A percentile compares a stretch with the other conserved stretches of the same genome.
These are phyloP conservation scores for Penicillium verrucosum DNA, from an alignment of 2,329 filamentous ascomycete genomes.

Conservation along the genomic window DNA sequence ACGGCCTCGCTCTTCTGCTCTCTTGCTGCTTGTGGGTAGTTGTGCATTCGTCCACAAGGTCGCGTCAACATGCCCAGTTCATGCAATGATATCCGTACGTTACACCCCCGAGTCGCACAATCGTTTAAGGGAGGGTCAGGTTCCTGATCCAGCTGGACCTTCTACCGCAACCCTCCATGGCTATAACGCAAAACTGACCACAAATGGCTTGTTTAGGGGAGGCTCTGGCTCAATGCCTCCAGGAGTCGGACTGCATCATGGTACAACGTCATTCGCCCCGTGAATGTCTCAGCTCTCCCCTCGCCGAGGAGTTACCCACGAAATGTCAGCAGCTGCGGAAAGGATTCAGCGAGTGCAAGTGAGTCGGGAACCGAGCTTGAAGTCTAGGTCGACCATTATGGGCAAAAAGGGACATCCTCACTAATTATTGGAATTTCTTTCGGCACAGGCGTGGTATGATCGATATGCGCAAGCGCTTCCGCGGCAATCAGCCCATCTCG, in stretches of 20 bases:
- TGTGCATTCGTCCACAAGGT: slow-evolving; percentile 7
- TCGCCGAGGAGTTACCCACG: slow-evolving; percentile 75
- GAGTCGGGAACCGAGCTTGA: slow-evolving; percentile 19
- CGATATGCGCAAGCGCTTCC: slow-evolving; percentile 98
- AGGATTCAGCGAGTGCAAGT: slow-evolving; percentile 89
- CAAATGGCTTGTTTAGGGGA: slow-evolving; percentile 58
- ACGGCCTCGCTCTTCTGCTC: not conserved
- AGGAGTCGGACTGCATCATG: slow-evolving; percentile 95
- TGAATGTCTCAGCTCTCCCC: slow-evolving; percentile 82
- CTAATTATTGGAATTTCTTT: slow-evolving; percentile 3
- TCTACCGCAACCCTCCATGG: not conserved
- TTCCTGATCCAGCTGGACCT: not conserved
- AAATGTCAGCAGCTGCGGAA: slow-evolving; percentile 91
- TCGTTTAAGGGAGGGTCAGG: not conserved
- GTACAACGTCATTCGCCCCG: slow-evolving; percentile 78
- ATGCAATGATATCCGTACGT: slow-evolving; percentile 92
- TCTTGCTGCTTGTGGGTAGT: not conserved
- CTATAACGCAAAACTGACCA: slow-evolving; percentile 20
- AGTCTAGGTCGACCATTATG: not conserved
- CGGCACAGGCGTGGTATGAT: slow-evolving; percentile 71
- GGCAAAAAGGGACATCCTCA: not conserved
- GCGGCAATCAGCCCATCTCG: slow-evolving; percentile 83
- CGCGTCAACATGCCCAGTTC: slow-evolving; percentile 75
- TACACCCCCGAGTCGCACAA: slow-evolving; percentile 3
- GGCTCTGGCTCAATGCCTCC: slow-evolving; percentile 89